Base-by-base conservation (phyloP, 129 eudicot species). In the Calendula officinalis region DNA sequence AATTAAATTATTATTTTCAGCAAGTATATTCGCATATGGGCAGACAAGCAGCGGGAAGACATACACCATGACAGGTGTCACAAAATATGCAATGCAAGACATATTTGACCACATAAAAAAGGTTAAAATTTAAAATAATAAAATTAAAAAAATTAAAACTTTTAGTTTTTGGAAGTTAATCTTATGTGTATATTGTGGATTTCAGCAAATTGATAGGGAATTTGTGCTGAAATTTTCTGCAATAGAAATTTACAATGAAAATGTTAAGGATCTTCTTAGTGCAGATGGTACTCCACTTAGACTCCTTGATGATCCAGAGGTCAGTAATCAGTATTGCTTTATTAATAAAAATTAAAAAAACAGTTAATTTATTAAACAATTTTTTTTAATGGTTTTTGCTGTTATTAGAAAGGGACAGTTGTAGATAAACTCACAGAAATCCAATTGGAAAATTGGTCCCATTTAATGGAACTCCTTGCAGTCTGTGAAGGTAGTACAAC, bases 31-130 rank as follows among this genome's bases (percentile, higher is more conserved):
- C 61, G 99, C 99, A 32, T 94, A 94, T 64, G 99, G 99, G 67
- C 99, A 94, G 78, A 94, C 99, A 67, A 85, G 99, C 84, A 94
- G 99, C 56, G 99, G 99, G 57, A 94, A 94, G 83, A 94, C 99
- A n/a, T 94, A 78, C 86, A 94, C 99, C 36, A 94, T 94, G 97
- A 43, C 77, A 53, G 99, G 99, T 50, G 62, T 94, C 56, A 88
- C 97, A 44, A 87, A 86, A 53, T 82, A 74, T 44, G 71, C 97
- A 3, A 62, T 89, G 55, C 80, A 73, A 22, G 99, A 94, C 68
- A 86, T 94, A 76, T 89, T 71, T 57, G 78, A 89, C 54, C 68
- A 94, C 74, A 74, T 83, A 12, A 15, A 64, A 54, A 62, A 64
- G 87, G 99, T 90, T 22, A 22, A 22, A 22, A 22, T 22, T 2